phyloP scores from a whole-genome alignment of 352 stramenopile species.

The Globisporangium nagaii region DNA sequence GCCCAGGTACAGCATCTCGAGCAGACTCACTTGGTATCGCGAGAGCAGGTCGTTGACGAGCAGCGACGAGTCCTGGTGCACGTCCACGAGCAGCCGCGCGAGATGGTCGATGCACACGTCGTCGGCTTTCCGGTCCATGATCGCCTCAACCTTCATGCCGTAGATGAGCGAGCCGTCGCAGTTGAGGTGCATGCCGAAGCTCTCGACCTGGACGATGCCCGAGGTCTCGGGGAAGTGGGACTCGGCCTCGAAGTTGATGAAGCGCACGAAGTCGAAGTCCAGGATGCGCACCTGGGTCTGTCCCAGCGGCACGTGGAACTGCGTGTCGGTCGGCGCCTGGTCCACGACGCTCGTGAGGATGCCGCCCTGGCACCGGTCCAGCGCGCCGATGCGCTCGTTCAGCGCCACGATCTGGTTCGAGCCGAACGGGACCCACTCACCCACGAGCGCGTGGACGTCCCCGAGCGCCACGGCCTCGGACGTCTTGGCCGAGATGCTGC shows the following conservation, averaged over 20 bases:
- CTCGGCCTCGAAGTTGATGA: conserved; percentile 98
- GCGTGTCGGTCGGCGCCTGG: conserved; percentile 67
- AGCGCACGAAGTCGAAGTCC: conserved; percentile 96
- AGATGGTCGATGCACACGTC: conserved; percentile 97
- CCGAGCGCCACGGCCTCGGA: conserved; percentile 93
- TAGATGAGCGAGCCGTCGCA: conserved; percentile 78
- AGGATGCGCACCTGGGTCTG: conserved; percentile 95
- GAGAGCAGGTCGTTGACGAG: conserved; percentile 96
- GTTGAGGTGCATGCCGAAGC: conserved; percentile 91
- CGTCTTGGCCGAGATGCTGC: conserved; percentile 89
- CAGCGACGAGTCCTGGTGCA: conserved; percentile 94
- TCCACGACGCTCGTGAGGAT: conserved; percentile 95
- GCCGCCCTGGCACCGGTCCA: conserved; percentile 94
- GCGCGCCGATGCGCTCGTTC: conserved; percentile 95
- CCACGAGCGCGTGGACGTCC: conserved; percentile 94
- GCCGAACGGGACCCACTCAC: conserved; percentile 97
- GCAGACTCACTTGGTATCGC: conserved; percentile 92
- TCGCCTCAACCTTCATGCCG: conserved; percentile 91
- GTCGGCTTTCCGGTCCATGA: conserved; percentile 94
- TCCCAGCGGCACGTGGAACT: conserved; percentile 86
- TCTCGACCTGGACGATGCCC: conserved; percentile 95
- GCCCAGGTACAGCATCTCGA: conserved; percentile 95
- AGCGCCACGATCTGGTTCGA: conserved; percentile 97
- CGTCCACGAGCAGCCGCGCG: conserved; percentile 93
- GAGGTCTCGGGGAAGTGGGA: conserved; percentile 94